Evolutionary conservation across 768 basidiomycete genomes (phyloP), one percentile per base, ranked within the genome.

Genomic region (Cubamyces sp.): DNA sequence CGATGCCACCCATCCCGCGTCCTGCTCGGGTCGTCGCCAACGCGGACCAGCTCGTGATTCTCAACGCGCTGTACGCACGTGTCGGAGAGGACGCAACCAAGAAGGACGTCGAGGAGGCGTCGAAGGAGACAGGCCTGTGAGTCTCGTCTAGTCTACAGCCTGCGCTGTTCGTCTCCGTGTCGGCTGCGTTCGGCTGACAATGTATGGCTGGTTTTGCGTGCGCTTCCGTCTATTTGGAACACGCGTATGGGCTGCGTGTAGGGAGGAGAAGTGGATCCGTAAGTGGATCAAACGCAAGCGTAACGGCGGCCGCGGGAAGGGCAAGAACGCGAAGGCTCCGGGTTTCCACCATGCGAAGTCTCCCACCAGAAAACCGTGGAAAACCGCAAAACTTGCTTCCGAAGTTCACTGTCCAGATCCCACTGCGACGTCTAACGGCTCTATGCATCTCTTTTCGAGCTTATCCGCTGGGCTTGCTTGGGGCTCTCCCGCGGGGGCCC

Each of bases 261-360:
- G 69, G 26, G 46, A 64, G 18, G 54, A 62, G 23, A 65, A 51
- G 52, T 70, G 69, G 69, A 66, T 70, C 25, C 64, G 62, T 5
- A 65, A 70, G 37, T 70, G 69, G 67, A 52, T 70, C 40, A 41
- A 53, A 37, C 30, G 69, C 34, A 59, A 61, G 49, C 64, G 56
- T 43, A 23, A 18, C 1, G 19, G 62, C 14, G 54, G 49, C 26
- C 61, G 59, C 3, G 49, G 45, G 15, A 54, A 53, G 57, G 40
- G 45, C 11, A 58, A 55, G 28, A 4, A 23, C 30, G 12, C 41
- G 23, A 25, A 48, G 25, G 47, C 47, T 8, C 26, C 47, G 23
- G 23, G 11, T 12, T 48, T 48, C 21, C 14, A 4, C 25, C 6
- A 1, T 25, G 11, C 47, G 5, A 15, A 21, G 2, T 3, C 47